Evolutionary conservation across 257 asterid genomes (phyloP).

Genomic region (Capsicum pubescens): DNA sequence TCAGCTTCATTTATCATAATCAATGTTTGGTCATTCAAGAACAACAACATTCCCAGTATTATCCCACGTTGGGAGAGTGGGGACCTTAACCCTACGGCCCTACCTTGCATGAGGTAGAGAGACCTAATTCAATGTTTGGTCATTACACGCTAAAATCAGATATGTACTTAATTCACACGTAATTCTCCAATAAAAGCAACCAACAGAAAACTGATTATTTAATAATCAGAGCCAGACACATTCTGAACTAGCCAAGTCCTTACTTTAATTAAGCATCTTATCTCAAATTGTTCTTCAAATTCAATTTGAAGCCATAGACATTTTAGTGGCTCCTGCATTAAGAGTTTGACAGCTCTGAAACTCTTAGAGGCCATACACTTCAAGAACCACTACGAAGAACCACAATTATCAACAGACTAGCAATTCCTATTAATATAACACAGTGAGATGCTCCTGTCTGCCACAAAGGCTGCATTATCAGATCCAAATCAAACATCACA

Average conservation of each 20-base stretch:
- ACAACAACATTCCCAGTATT: too few relatives aligned
- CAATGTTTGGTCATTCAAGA: background rate
- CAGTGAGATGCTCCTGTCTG: background rate
- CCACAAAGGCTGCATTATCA: background rate
- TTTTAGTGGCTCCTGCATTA: background rate
- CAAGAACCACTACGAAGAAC: background rate
- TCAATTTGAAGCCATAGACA: background rate
- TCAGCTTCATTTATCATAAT: background rate
- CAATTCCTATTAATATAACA: background rate
- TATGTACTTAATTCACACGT: background rate
- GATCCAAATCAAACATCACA: background rate
- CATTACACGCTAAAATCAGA: background rate
- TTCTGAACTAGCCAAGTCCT: too few relatives aligned
- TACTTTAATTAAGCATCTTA: too few relatives aligned
- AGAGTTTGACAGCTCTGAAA: background rate
- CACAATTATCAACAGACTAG: background rate
- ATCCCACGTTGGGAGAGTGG: too few relatives aligned
- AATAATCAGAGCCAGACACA: background rate
- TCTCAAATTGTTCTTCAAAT: background rate
- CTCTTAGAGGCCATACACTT: background rate
- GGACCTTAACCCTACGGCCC: too few relatives aligned
- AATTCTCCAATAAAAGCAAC: background rate
- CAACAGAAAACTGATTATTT: background rate
- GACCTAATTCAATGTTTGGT: background rate
- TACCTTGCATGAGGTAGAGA: too few relatives aligned